These are phyloP conservation scores for Vitis rupestris DNA, from an alignment of 164 flowering plant species.

Conservation along the genomic window DNA sequence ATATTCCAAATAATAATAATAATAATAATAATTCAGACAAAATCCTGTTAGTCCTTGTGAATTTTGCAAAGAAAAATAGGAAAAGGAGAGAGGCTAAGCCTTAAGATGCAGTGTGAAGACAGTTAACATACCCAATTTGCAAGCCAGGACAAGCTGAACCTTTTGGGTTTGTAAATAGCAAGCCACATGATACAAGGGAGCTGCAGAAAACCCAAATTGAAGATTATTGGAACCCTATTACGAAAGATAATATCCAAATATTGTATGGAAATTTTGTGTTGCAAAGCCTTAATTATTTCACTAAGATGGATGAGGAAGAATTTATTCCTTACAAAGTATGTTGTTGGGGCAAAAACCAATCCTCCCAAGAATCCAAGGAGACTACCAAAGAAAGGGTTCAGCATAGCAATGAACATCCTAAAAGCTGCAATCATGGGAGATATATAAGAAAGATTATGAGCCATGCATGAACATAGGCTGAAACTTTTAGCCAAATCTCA, in stretches of 20 bases:
- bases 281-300: no score
- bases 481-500: no score
- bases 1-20: neutral
- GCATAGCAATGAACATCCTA: conserved; percentile 43
- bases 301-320: neutral
- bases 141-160: conserved; percentile 36
- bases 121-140: conserved; percentile 33
- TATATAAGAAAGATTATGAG: no score
- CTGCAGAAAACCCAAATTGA: conserved; percentile 61
- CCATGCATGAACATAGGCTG: no score
- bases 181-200: conserved; percentile 54
- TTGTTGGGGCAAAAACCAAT: conserved; percentile 63
- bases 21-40: no score
- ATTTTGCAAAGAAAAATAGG: neutral
- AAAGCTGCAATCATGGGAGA: conserved; percentile 26
- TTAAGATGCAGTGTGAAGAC: neutral
- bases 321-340: conserved; percentile 43
- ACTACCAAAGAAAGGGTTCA: conserved; percentile 57
- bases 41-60: neutral
- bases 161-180: conserved; percentile 29
- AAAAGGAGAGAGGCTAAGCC: neutral
- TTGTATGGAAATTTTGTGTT: neutral
- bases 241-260: neutral
- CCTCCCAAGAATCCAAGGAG: conserved; percentile 63
- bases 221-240: conserved; percentile 43